Conservation (phyloP, 2,329 filamentous ascomycete species). For the Calonectria naviculata region DNA sequence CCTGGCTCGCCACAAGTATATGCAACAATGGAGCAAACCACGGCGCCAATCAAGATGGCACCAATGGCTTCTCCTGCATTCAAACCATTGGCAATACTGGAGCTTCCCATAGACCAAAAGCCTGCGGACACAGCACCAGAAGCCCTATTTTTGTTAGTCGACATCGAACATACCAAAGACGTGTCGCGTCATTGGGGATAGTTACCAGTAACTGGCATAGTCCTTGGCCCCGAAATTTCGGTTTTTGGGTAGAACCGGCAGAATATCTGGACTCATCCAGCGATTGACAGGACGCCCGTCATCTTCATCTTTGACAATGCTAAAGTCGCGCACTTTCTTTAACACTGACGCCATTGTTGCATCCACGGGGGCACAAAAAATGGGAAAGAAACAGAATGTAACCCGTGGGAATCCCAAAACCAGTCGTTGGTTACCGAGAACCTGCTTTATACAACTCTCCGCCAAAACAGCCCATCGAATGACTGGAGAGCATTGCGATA, state of each 20-base stretch:
- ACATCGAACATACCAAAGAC: no score
- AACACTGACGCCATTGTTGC: not conserved
- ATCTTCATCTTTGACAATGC: not conserved
- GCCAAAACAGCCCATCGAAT: not conserved
- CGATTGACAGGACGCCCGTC: not conserved
- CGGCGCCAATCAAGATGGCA: not conserved
- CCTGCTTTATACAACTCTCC: not conserved
- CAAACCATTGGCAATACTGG: not conserved
- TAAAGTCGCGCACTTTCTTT: not conserved
- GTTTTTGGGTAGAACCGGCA: not conserved
- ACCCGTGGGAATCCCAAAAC: not conserved
- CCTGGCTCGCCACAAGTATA: not conserved
- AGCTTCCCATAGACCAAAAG: not conserved
- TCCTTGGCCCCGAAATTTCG: not conserved
- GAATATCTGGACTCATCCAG: conserved; percentile 1
- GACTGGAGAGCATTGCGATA: not conserved
- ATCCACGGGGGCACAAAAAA: not conserved
- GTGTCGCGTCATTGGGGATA: no score
- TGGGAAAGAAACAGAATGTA: not conserved
- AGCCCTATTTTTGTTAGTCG: not conserved
- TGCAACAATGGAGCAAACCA: not conserved
- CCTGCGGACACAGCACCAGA: not conserved
- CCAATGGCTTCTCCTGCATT: not conserved
- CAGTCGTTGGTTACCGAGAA: not conserved
- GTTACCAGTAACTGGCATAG: not conserved